These are phyloP conservation scores for Neofusicoccum sp. DNA, from an alignment of 2,329 filamentous ascomycete genomes.

Conservation along the genomic window DNA sequence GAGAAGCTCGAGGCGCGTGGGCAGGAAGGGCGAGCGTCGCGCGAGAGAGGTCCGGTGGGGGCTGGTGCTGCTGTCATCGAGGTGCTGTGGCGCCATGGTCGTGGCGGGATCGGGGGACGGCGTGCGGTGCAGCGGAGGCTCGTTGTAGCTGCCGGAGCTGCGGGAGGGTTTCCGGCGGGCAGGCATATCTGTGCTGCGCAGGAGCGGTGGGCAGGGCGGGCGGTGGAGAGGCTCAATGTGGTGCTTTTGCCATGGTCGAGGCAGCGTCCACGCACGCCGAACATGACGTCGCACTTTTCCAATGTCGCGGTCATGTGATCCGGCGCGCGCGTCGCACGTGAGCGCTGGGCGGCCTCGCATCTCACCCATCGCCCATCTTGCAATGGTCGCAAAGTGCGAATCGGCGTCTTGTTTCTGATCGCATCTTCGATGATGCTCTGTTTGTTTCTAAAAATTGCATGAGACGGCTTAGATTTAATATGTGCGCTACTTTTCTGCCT, in stretches of 20 bases:
- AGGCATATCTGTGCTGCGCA: background rate
- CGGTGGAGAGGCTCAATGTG: background rate
- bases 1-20: conserved; percentile 67
- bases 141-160: conserved; percentile 19
- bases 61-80: conserved; percentile 11
- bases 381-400: background rate
- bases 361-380: background rate
- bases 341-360: background rate
- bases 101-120: background rate
- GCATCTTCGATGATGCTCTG: background rate
- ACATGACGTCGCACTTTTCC: conserved; percentile 12
- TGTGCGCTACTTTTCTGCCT: background rate
- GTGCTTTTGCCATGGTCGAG: background rate
- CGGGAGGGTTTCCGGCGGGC: conserved; percentile 13
- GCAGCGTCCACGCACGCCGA: background rate
- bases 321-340: background rate
- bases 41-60: conserved; percentile 28
- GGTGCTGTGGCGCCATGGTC: background rate
- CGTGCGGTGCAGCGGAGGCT: background rate
- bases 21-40: conserved; percentile 62
- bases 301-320: background rate
- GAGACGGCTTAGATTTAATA: background rate
- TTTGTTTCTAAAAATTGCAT: background rate
- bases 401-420: background rate
- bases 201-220: background rate